Percentiles rank a stretch among this genome's conserved stretches.
phyloP scores from a whole-genome alignment of 106 monocot genomes.

The Hemerocallis citrina region DNA sequence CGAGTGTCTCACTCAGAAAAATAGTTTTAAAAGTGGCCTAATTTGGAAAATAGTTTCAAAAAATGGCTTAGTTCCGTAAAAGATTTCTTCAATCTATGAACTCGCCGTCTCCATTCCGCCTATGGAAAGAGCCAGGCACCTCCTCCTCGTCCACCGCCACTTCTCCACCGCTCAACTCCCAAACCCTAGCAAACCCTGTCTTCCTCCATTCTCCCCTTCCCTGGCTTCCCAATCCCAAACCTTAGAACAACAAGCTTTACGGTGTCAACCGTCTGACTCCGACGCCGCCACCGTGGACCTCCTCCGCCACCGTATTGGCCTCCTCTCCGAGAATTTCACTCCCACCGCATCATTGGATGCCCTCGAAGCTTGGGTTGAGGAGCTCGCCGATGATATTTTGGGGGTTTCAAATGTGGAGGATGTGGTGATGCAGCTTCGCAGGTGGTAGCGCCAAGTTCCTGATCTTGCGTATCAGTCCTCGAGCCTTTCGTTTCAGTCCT shows the following conservation, averaged over 20 bases:
- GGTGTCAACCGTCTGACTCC: no score
- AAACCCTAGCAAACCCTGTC: background rate
- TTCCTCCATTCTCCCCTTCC: background rate
- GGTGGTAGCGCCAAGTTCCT: no score
- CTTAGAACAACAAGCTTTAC: no score
- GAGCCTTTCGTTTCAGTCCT: no score
- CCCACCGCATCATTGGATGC: background rate
- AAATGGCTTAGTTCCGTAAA: no score
- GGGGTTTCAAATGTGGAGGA: slow-evolving; percentile 14
- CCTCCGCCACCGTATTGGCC: slow-evolving; percentile 25
- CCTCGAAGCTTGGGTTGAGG: slow-evolving; percentile 17
- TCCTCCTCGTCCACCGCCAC: background rate
- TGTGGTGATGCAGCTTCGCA: no score
- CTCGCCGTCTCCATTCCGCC: background rate
- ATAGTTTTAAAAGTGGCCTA: no score
- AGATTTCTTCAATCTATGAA: no score
- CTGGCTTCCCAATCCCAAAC: background rate
- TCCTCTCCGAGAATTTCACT: slow-evolving; percentile 27
- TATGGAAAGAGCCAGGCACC: background rate
- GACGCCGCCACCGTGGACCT: slow-evolving; percentile 8
- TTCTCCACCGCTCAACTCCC: background rate
- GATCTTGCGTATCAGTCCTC: no score
- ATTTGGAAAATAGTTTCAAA: no score
- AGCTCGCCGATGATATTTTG: slow-evolving; percentile 21
- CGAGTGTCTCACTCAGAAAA: no score